Percentiles rank a stretch among this genome's conserved stretches.
phyloP scores from a whole-genome alignment of 225 moss, liverwort and hornwort species.

The Straminergon stramineum region DNA sequence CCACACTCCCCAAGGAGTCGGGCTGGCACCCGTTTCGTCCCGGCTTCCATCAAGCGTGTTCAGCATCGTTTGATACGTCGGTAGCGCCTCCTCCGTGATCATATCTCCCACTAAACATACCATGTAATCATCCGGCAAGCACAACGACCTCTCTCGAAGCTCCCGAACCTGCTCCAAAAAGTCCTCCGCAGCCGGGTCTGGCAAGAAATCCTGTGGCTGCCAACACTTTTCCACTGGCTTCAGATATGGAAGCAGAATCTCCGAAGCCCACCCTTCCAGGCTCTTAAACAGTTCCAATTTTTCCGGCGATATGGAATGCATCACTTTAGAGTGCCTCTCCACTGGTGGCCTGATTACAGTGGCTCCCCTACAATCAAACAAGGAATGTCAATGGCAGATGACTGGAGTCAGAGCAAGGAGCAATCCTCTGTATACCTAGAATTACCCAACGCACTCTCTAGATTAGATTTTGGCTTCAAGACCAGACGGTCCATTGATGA shows the following conservation, averaged over 20 bases:
- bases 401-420: background rate
- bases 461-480: background rate
- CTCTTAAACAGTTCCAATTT: slow-evolving; percentile 58
- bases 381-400: background rate
- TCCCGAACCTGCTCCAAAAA: slow-evolving; percentile 61
- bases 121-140: slow-evolving; percentile 62
- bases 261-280: slow-evolving; percentile 56
- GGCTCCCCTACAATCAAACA: background rate
- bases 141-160: slow-evolving; percentile 38
- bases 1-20: slow-evolving; percentile 72
- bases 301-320: slow-evolving; percentile 53
- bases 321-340: slow-evolving; percentile 37
- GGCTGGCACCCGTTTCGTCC: slow-evolving; percentile 69
- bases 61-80: slow-evolving; percentile 71
- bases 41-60: slow-evolving; percentile 59
- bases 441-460: no score
- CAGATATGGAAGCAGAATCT: slow-evolving; percentile 35
- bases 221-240: slow-evolving; percentile 72
- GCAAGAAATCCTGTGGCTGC: slow-evolving; percentile 68
- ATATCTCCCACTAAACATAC: slow-evolving; percentile 70
- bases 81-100: slow-evolving; percentile 71
- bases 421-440: background rate
- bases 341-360: slow-evolving; percentile 2
- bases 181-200: slow-evolving; percentile 52
- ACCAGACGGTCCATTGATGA: background rate